A percentile compares a stretch with the other conserved stretches of the same genome.
These are phyloP conservation scores for Cryphonectria parasitica DNA, from an alignment of 2,329 filamentous ascomycete species.

Conservation along the genomic window DNA sequence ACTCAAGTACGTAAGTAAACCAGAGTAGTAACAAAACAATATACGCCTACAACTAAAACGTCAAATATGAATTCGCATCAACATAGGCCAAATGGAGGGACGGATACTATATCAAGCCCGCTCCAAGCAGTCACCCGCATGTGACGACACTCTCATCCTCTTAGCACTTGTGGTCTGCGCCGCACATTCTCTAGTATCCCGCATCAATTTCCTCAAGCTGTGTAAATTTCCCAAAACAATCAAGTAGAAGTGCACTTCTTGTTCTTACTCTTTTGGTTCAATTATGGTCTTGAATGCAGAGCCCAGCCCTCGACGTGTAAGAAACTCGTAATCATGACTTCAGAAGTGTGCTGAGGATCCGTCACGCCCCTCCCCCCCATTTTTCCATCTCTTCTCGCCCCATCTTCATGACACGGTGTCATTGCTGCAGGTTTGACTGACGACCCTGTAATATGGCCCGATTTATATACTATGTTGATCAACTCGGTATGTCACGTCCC, in stretches of 20 bases:
- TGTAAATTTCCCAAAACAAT: background rate
- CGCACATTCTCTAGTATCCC: background rate
- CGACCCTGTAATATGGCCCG: background rate
- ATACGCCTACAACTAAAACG: too few species aligned
- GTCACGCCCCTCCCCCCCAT: background rate
- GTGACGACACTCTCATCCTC: background rate
- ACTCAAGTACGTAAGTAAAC: background rate
- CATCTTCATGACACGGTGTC: slow-evolving; percentile 1
- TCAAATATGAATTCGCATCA: background rate
- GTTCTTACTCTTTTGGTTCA: background rate
- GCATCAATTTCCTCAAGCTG: background rate
- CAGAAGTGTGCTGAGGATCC: background rate
- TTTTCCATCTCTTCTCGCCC: background rate
- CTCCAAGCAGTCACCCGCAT: background rate
- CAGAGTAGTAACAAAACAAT: background rate
- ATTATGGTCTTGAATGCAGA: background rate
- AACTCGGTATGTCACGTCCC: background rate
- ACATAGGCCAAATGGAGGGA: background rate
- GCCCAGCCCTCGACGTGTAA: background rate
- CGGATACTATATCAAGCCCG: background rate
- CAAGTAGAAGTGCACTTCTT: background rate
- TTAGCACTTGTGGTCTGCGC: background rate
- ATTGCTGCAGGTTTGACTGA: background rate
- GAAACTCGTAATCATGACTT: background rate
- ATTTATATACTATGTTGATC: background rate